phyloP scores from a whole-genome alignment of 2,329 filamentous ascomycete species.

The Fonsecaea pedrosoi region DNA sequence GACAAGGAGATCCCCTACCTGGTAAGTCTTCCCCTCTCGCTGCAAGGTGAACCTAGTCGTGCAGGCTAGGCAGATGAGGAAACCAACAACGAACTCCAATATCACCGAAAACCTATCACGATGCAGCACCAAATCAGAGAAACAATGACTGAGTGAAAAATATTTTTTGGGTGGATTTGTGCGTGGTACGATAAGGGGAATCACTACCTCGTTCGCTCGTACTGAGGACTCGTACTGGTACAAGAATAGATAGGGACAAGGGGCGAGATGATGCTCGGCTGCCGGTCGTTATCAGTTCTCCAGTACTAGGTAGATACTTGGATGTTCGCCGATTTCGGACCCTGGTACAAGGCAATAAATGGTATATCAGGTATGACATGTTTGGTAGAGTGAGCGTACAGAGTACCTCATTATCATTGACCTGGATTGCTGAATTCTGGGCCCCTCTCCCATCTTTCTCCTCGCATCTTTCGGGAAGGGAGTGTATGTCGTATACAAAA shows the following conservation, averaged over 20 bases:
- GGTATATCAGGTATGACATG: not conserved
- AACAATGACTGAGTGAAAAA: too few species aligned
- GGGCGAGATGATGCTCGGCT: not conserved
- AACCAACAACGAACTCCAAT: not conserved
- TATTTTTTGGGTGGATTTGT: too few species aligned
- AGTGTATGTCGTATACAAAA: not conserved
- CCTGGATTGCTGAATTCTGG: not conserved
- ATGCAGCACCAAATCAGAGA: not conserved
- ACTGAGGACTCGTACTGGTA: not conserved
- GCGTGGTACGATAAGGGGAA: too few species aligned
- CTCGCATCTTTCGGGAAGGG: not conserved
- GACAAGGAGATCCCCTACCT: not conserved
- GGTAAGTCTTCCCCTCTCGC: not conserved
- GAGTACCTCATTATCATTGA: not conserved
- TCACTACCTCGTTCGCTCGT: not conserved
- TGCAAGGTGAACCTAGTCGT: not conserved
- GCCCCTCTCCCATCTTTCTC: not conserved
- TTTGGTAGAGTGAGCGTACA: not conserved
- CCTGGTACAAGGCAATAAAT: not conserved
- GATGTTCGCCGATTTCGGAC: slow-evolving; percentile 2
- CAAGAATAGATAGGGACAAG: not conserved
- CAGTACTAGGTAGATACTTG: not conserved
- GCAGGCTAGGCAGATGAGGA: not conserved
- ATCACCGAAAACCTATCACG: not conserved
- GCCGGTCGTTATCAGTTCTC: not conserved